phyloP scores from a whole-genome alignment of 2,329 filamentous ascomycete genomes.

The Hysterium pulicare region DNA sequence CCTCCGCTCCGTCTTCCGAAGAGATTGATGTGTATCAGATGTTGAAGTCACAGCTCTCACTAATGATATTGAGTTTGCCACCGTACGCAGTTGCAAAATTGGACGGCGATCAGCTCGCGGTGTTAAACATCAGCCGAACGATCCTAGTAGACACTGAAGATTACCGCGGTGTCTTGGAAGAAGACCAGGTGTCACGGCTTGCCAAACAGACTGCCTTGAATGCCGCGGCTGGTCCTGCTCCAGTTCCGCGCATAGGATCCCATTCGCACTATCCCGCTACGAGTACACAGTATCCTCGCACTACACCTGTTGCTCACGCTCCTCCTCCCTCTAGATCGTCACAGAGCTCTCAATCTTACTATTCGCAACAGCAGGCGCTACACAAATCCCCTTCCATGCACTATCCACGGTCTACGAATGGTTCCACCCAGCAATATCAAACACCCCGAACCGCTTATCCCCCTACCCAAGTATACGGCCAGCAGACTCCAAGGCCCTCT shows the following conservation, averaged over 20 bases:
- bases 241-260: slow-evolving; percentile 23
- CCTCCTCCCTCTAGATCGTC: slow-evolving; percentile 27
- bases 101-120: slow-evolving; percentile 79
- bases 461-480: slow-evolving; percentile 24
- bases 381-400: slow-evolving; percentile 36
- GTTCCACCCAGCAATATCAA: slow-evolving; percentile 26
- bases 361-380: slow-evolving; percentile 32
- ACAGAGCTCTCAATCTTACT: slow-evolving; percentile 26
- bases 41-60: slow-evolving; percentile 69
- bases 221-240: slow-evolving; percentile 23
- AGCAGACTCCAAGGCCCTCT: slow-evolving; percentile 30
- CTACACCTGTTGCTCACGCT: slow-evolving; percentile 22
- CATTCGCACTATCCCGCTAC: slow-evolving; percentile 27
- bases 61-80: slow-evolving; percentile 72
- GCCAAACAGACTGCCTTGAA: slow-evolving; percentile 39
- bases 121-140: slow-evolving; percentile 76
- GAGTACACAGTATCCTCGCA: slow-evolving; percentile 30
- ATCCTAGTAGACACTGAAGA: slow-evolving; percentile 70
- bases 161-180: slow-evolving; percentile 77
- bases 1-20: slow-evolving; percentile 61
- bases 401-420: slow-evolving; percentile 32
- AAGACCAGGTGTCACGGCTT: slow-evolving; percentile 60
- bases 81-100: slow-evolving; percentile 84
- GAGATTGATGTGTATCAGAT: slow-evolving; percentile 64
- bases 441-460: slow-evolving; percentile 25